A percentile compares a stretch with the other conserved stretches of the same genome.
phyloP scores from a whole-genome alignment of 306 rosid species.

The Inga oerstediana region DNA sequence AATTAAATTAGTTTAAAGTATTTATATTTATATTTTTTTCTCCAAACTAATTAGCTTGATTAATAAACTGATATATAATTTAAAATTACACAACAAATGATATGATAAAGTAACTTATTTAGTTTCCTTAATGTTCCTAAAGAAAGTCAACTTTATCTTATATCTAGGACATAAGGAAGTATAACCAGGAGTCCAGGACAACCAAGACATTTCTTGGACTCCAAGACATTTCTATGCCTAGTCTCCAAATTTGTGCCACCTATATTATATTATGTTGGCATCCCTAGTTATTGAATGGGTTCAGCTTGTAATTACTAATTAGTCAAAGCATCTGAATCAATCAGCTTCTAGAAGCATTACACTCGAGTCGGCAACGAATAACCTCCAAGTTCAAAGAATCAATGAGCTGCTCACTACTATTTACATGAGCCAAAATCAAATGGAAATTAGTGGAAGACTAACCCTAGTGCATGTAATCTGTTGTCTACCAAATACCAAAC shows the following conservation, averaged over 20 bases:
- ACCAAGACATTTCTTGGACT: no score
- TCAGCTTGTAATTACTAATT: slow-evolving; percentile 20
- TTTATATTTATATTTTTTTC: no score
- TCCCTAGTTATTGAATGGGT: slow-evolving; percentile 17
- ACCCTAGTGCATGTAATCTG: neutral
- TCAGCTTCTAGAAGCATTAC: slow-evolving; percentile 11
- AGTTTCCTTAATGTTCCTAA: no score
- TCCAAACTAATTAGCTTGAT: no score
- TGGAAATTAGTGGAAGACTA: slow-evolving; percentile 16
- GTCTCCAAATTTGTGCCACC: neutral
- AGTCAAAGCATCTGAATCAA: slow-evolving; percentile 25
- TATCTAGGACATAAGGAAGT: no score
- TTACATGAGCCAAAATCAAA: neutral
- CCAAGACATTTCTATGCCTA: neutral
- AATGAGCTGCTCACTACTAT: slow-evolving; percentile 4
- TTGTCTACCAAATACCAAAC: neutral
- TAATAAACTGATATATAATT: no score
- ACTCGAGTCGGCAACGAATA: neutral
- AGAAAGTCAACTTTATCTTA: no score
- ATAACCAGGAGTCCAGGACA: no score
- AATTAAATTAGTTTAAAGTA: no score
- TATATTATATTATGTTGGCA: neutral
- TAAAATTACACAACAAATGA: no score
- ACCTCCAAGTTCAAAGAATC: neutral
- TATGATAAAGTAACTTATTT: no score